phyloP scores from a whole-genome alignment of 2,329 filamentous ascomycete species.

The Westerdykella sp. region DNA sequence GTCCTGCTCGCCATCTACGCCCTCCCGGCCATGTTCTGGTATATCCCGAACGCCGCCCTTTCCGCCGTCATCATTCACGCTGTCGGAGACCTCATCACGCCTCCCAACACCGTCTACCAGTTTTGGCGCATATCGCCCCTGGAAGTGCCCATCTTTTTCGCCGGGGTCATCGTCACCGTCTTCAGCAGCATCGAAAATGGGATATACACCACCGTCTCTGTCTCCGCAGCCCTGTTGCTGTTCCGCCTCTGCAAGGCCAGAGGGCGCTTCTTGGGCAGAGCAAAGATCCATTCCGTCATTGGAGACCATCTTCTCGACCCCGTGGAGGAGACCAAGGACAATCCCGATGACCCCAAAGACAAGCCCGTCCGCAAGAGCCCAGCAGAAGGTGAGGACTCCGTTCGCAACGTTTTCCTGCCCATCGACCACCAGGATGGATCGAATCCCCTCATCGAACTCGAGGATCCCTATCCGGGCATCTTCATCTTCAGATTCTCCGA shows the following conservation, averaged over 20 bases:
- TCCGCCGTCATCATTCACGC: slow-evolving; percentile 93
- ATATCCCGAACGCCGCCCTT: slow-evolving; percentile 76
- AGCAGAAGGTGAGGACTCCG: slow-evolving; percentile 37
- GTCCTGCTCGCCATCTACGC: slow-evolving; percentile 90
- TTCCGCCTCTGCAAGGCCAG: slow-evolving; percentile 77
- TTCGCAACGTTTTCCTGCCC: slow-evolving; percentile 79
- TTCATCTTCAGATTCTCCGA: slow-evolving; percentile 97
- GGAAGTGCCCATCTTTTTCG: slow-evolving; percentile 88
- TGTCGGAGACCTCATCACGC: slow-evolving; percentile 85
- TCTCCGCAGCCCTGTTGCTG: slow-evolving; percentile 71
- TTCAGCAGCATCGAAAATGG: slow-evolving; percentile 87
- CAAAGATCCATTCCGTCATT: slow-evolving; percentile 79
- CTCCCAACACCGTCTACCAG: slow-evolving; percentile 85
- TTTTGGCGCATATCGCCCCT: slow-evolving; percentile 92
- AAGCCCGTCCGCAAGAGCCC: slow-evolving; percentile 13
- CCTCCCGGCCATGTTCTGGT: slow-evolving; percentile 84
- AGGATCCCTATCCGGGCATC: slow-evolving; percentile 80
- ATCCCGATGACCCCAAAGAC: slow-evolving; percentile 1
- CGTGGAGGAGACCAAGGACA: slow-evolving; percentile 26
- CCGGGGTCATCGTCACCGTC: slow-evolving; percentile 83
- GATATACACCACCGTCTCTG: slow-evolving; percentile 76
- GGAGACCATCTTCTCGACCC: slow-evolving; percentile 63
- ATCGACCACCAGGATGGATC: slow-evolving; percentile 81
- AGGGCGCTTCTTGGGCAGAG: slow-evolving; percentile 76
- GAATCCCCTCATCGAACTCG: slow-evolving; percentile 73